These are phyloP conservation scores for Steccherinum ochraceum DNA, from an alignment of 768 basidiomycete genomes.

Conservation along the genomic window DNA sequence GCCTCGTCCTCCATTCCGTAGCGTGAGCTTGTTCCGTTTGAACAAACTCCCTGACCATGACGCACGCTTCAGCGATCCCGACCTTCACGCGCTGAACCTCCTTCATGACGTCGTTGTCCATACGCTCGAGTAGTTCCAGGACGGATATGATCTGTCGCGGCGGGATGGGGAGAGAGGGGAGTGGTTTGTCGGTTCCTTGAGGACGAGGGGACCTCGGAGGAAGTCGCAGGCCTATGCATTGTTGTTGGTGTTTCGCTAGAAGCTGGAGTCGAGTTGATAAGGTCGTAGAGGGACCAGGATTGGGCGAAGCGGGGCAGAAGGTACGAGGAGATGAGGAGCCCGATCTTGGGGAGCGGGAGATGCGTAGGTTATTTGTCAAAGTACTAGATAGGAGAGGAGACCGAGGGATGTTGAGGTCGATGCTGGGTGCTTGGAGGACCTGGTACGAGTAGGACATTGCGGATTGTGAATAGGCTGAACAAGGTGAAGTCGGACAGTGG, in stretches of 20 bases:
- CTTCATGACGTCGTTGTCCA: constrained; percentile 27
- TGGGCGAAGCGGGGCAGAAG: constrained; percentile 8
- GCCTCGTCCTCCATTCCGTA: constrained; percentile 3
- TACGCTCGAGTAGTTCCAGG: constrained; percentile 27
- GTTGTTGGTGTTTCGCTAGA: not conserved
- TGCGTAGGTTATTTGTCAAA: constrained; percentile 9
- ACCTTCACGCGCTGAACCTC: constrained; percentile 22
- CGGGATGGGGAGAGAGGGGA: constrained; percentile 14
- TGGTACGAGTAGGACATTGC: constrained; percentile 3
- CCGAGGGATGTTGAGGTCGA: constrained; percentile 22
- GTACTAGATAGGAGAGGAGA: constrained; percentile 24
- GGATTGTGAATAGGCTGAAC: too few relatives aligned
- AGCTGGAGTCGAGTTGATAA: not conserved
- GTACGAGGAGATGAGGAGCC: constrained; percentile 9
- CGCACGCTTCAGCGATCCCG: constrained; percentile 20
- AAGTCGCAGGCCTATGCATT: constrained; percentile 1
- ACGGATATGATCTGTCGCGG: constrained; percentile 23
- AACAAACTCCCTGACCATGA: constrained; percentile 11
- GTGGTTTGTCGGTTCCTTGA: constrained; percentile 2
- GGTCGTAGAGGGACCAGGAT: not conserved
- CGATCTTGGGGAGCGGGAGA: constrained; percentile 11
- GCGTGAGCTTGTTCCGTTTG: constrained; percentile 11
- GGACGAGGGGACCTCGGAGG: constrained; percentile 1
- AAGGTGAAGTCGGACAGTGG: too few relatives aligned
- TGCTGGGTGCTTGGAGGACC: constrained; percentile 14